Evolutionary conservation across 1,284 basidiomycete species (phyloP).

Genomic region (Amylostereum areolatum): DNA sequence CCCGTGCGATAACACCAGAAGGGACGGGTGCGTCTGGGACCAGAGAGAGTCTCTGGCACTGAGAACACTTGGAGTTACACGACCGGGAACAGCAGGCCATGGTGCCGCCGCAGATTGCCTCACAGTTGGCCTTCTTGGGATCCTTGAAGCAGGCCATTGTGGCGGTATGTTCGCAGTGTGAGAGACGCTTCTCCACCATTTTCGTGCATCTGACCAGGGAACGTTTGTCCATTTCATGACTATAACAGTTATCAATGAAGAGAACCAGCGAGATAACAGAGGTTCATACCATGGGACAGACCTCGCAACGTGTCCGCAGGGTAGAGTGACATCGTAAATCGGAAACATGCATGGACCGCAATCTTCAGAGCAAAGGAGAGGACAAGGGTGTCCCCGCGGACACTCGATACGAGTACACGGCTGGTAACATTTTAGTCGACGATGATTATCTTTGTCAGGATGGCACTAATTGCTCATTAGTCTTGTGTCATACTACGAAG

Average conservation of each 20-base stretch:
- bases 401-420: conserved; percentile 47
- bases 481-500: no score
- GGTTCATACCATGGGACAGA: conserved; percentile 48
- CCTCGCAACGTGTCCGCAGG: conserved; percentile 54
- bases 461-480: conserved; percentile 46
- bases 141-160: conserved; percentile 41
- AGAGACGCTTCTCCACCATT: conserved; percentile 40
- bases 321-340: conserved; percentile 42
- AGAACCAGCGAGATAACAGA: background rate
- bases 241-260: no score
- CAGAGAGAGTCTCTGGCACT: conserved; percentile 38
- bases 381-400: conserved; percentile 54
- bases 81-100: conserved; percentile 53
- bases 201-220: conserved; percentile 44
- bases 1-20: conserved; percentile 18
- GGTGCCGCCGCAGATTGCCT: conserved; percentile 32
- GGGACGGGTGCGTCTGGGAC: conserved; percentile 8
- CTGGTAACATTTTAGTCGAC: conserved; percentile 42
- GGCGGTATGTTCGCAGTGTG: conserved; percentile 49
- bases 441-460: conserved; percentile 53
- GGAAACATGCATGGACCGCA: conserved; percentile 57
- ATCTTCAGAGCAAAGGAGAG: conserved; percentile 41
- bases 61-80: conserved; percentile 43
- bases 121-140: conserved; percentile 35
- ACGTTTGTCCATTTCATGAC: no score